Evolutionary conservation across 306 rosid genomes (phyloP), one percentile per base, ranked within the genome.

Genomic region (Rubus idaeus): DNA sequence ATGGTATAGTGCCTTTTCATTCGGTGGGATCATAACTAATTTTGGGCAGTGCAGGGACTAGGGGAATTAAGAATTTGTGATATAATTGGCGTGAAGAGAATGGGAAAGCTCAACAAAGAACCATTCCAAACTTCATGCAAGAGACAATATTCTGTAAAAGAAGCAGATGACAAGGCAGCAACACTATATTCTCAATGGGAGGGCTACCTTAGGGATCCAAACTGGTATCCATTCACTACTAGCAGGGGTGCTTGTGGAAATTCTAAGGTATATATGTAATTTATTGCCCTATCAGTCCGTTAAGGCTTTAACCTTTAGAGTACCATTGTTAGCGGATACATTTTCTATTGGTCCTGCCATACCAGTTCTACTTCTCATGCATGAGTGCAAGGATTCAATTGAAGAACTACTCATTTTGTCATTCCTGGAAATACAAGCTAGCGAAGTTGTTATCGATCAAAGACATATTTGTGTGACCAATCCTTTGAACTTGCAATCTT

Each of bases 191-290:
- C 82, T n/a, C 70, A 26, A 70, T 91, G 91, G 89, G 88, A 92
- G 55, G 86, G 3, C 13, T 57, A 86, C 76, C 79, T 90, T 72
- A 41, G 79, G 60, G 91, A 92, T 60, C 82, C 96, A 21, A 75
- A 49, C 70, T 92, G 96, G 97, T 74, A 86, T 70, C 96, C 97
- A 17, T 83, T 83, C 52, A 88, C 78, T 76, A 62, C 73, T 13
- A 51, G 80, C 23, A 42, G 4, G 60, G 83, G 68, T 70, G 12
- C 72, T 45, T 66, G 37, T 55, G 88, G 87, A 79, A 70, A 35
- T 6, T 3, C n/a, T 2, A 70, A 79, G 88, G 88, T 84, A 80
- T 76, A 18, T 53, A 53, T 18, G 21, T 55, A 18, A 56, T 8
- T 3, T 20, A 56, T 7, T 56, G 12, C 30, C 20, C 30, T 56